These are phyloP conservation scores for Capronia americana DNA, from an alignment of 2,329 filamentous ascomycete genomes.

Conservation along the genomic window DNA sequence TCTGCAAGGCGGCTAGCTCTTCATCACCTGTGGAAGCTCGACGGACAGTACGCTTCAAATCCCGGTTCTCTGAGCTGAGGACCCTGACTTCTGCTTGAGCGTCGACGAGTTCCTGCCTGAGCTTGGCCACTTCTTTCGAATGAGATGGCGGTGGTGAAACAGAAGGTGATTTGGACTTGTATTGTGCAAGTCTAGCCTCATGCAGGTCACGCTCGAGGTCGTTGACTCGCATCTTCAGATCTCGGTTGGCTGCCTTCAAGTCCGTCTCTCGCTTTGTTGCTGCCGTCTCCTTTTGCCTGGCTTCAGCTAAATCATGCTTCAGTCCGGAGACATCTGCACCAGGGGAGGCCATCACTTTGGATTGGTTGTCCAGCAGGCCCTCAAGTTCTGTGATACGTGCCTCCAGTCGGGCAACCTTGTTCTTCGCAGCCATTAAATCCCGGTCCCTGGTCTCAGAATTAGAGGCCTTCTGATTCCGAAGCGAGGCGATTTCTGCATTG, in stretches of 20 bases:
- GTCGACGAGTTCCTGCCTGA: constrained; percentile 66
- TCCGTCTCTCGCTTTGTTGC: constrained; percentile 69
- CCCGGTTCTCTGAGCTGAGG: constrained; percentile 57
- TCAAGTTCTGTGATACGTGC: constrained; percentile 58
- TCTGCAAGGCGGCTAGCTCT: constrained; percentile 53
- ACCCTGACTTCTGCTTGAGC: constrained; percentile 67
- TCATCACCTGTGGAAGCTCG: constrained; percentile 51
- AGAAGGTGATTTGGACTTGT: constrained; percentile 57
- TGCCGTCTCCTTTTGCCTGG: constrained; percentile 70
- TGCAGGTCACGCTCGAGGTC: constrained; percentile 73
- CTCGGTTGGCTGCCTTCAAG: constrained; percentile 67
- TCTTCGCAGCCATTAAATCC: constrained; percentile 60
- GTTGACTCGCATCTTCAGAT: constrained; percentile 68
- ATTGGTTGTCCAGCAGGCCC: constrained; percentile 61
- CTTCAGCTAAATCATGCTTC: constrained; percentile 66
- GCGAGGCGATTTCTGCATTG: constrained; percentile 54
- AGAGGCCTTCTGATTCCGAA: constrained; percentile 59
- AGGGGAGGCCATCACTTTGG: constrained; percentile 48
- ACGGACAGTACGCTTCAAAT: constrained; percentile 60
- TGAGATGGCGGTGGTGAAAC: constrained; percentile 61
- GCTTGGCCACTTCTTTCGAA: constrained; percentile 63
- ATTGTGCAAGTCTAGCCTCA: constrained; percentile 60
- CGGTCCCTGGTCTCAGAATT: constrained; percentile 53
- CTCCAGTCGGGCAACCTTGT: constrained; percentile 71
- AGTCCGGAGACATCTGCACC: constrained; percentile 64